Evolutionary conservation across 768 basidiomycete genomes (phyloP).

Genomic region (Leccinum obscurum): DNA sequence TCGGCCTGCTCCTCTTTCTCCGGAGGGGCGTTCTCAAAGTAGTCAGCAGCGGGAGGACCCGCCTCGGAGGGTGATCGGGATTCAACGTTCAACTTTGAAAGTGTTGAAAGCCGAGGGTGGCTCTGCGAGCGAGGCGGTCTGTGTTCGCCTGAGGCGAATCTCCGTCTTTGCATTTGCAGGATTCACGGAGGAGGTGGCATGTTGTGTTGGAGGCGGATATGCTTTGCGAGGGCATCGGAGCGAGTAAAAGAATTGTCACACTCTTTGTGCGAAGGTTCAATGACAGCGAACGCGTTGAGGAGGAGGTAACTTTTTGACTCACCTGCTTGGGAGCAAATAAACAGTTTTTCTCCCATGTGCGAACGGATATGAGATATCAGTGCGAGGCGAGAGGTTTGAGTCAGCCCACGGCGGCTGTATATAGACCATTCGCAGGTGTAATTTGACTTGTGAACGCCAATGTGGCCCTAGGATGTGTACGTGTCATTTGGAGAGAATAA

Average conservation of each 20-base stretch:
- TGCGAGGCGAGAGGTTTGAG: slow-evolving; percentile 85
- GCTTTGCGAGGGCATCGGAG: slow-evolving; percentile 25
- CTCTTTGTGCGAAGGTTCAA: slow-evolving; percentile 47
- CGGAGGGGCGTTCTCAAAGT: slow-evolving; percentile 30
- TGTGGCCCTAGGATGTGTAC: slow-evolving; percentile 54
- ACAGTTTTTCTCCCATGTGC: slow-evolving; percentile 95
- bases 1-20: slow-evolving; percentile 20
- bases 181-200: slow-evolving; percentile 62
- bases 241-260: slow-evolving; percentile 96
- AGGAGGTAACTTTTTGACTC: slow-evolving; percentile 22
- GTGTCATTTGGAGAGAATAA: neutral
- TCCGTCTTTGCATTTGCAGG: slow-evolving; percentile 67
- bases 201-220: slow-evolving; percentile 87
- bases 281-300: neutral
- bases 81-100: slow-evolving; percentile 69
- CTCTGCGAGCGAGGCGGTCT: slow-evolving; percentile 19
- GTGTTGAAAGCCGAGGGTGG: slow-evolving; percentile 48
- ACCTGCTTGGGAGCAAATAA: slow-evolving; percentile 81
- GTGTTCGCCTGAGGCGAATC: slow-evolving; percentile 29
- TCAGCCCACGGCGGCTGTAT: slow-evolving; percentile 75
- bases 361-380: slow-evolving; percentile 87
- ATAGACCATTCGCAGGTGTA: slow-evolving; percentile 91
- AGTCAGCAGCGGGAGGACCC: slow-evolving; percentile 32
- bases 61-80: slow-evolving; percentile 44
- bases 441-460: slow-evolving; percentile 79